Percentiles rank a stretch among this genome's conserved stretches.
Evolutionary conservation across 1,139 yeast genomes (phyloP).

Genomic region (Maudiozyma humilis): DNA sequence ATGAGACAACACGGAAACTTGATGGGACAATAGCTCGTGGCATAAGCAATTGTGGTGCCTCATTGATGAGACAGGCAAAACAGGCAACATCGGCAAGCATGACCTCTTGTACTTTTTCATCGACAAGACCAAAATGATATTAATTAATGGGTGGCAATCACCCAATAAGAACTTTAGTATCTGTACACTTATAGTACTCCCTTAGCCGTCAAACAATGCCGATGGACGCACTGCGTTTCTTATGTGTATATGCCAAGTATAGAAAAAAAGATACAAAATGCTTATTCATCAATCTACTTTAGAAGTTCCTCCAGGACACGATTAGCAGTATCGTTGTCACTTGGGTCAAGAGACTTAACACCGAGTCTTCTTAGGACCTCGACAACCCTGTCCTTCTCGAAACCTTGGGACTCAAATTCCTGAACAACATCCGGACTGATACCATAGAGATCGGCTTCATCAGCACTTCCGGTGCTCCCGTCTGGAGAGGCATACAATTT

Average conservation of each 20-base stretch:
- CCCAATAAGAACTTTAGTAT: too few species aligned
- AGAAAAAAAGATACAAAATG: background rate
- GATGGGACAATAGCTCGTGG: too few species aligned
- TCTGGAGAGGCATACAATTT: conserved; percentile 58
- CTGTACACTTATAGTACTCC: too few species aligned
- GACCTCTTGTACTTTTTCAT: too few species aligned
- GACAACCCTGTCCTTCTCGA: conserved; percentile 63
- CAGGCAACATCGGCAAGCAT: too few species aligned
- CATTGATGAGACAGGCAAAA: too few species aligned
- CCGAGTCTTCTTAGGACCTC: conserved; percentile 70
- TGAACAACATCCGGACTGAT: conserved; percentile 63
- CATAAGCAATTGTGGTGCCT: too few species aligned
- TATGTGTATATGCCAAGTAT: background rate
- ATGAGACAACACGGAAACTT: too few species aligned
- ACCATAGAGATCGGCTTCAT: conserved; percentile 62
- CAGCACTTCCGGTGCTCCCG: conserved; percentile 16
- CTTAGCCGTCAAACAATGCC: background rate
- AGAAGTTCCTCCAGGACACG: conserved; percentile 70
- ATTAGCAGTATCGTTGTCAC: conserved; percentile 62
- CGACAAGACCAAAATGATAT: too few species aligned
- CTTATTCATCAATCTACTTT: conserved; percentile 22
- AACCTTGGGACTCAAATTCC: conserved; percentile 82
- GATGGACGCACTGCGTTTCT: background rate
- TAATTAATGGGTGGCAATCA: too few species aligned
- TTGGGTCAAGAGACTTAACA: conserved; percentile 53